Evolutionary conservation across 2,329 filamentous ascomycete species (phyloP), one percentile per base, ranked within the genome.

Genomic region (Sordariomycetes sp.): DNA sequence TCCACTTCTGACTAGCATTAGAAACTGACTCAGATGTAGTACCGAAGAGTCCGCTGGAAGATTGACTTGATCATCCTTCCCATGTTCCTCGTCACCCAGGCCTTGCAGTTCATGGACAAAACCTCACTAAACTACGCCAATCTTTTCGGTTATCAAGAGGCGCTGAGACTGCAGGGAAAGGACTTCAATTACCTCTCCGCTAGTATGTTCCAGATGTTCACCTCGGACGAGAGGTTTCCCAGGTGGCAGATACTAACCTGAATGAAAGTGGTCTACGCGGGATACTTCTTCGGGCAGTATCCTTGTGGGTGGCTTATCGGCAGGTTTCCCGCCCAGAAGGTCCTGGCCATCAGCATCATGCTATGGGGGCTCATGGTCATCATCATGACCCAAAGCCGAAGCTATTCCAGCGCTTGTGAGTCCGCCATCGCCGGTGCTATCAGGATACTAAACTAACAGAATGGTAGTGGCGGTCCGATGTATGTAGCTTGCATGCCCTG

Each of bases 231-330:
- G 10, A 17, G 39, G 39, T 17, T 32, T 32, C n/a, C 6, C 15
- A n/a, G 39, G 13, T 17, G 2, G n/a, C n/a, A n/a, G 6, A 45
- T 2, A n/a, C 39, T 45, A 7, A 45, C 39, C 8, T 8, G 17
- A 15, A 45, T 45, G 7, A 7, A 4, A 45, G 65, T 71, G 63
- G 62, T 71, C 0, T 72, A 72, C 58, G 68, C 67, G 6, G 69
- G 70, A 1, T 72, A 72, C 58, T 72, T 72, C 65, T 67, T 72
- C 57, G 70, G 69, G 1, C 70, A 71, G 53, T 72, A 72, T 58
- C 70, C 70, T n/a, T 71, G 69, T 52, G 69, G 69, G 4, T 70
- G 67, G 69, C 61, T 72, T 0, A 69, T 72, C 48, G 69, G 69
- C 17, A 62, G 69, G 34, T 71, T 62, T 52, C 67, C 67, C 1